Evolutionary conservation across 2,329 filamentous ascomycete genomes (phyloP).

Genomic region (Ilyonectria destructans): DNA sequence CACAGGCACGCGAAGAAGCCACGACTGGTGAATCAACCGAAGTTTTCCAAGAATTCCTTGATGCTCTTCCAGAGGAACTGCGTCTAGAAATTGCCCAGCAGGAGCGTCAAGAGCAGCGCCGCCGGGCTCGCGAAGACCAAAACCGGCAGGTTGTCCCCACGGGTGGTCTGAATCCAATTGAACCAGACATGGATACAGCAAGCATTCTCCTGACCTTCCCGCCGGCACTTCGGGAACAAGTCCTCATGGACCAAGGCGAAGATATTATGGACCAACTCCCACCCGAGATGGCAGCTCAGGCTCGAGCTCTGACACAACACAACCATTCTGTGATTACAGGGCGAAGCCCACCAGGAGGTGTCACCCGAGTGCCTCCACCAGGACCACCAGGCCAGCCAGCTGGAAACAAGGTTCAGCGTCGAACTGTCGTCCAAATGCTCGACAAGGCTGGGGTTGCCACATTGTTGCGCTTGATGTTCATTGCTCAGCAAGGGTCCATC

Average conservation of each 20-base stretch:
- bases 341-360: constrained; percentile 50
- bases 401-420: constrained; percentile 79
- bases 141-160: constrained; percentile 76
- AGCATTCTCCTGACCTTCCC: constrained; percentile 94
- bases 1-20: constrained; percentile 79
- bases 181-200: constrained; percentile 90
- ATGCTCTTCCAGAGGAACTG: constrained; percentile 92
- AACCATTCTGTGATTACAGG: constrained; percentile 52
- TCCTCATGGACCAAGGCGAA: constrained; percentile 93
- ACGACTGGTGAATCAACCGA: constrained; percentile 83
- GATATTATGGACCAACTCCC: constrained; percentile 89
- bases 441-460: constrained; percentile 97
- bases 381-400: constrained; percentile 58
- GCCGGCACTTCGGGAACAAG: constrained; percentile 85
- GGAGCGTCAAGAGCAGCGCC: constrained; percentile 89
- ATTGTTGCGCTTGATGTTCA: constrained; percentile 98
- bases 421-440: constrained; percentile 94
- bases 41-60: constrained; percentile 93
- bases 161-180: constrained; percentile 65
- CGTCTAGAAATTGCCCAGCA: constrained; percentile 92
- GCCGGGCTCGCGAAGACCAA: constrained; percentile 87
- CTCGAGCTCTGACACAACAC: constrained; percentile 76
- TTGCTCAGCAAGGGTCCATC: constrained; percentile 90
- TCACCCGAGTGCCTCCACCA: constrained; percentile 38
- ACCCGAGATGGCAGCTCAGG: constrained; percentile 88